Base-by-base conservation (phyloP, 2,329 filamentous ascomycete genomes). In the Paraphaeosphaeria minitans region DNA sequence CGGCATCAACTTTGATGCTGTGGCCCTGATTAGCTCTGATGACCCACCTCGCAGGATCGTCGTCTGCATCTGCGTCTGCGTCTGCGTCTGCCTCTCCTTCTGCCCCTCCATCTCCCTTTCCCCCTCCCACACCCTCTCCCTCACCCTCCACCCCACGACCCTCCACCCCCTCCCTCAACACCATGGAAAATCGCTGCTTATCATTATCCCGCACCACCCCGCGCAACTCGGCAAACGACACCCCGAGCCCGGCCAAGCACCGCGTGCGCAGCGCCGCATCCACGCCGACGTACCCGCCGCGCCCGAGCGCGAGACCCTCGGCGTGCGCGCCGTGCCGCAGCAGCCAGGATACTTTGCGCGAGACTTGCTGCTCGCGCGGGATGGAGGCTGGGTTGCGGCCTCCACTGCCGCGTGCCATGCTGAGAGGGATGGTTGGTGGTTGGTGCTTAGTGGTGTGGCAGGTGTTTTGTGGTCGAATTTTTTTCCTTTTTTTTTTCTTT, bases 1-100 rank as follows among this genome's bases (percentile, higher is more conserved):
- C 86, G n/a, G 87, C 87, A 29, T 91, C 89, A 37, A 89, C 79
- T 70, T 87, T 87, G 72, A 99, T 91, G 68, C 87, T 92, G 81
- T 98, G 95, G 55, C 95, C 95, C 80, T 98, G 95, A 72, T 96
- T 97, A 29, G 95, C 95, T 70, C 95, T 92, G 78, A 99, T 97
- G 33, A 96, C 83, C 81, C 89, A 97, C 75, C 90, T 83, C 0
- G 83, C 59, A 52, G 6, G 33, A 10, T 61, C 53, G n/a, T n/a
- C n/a, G n/a, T n/a, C n/a, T n/a, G n/a, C n/a, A n/a, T n/a, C n/a
- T n/a, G n/a, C n/a, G n/a, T n/a, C n/a, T n/a, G n/a, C n/a, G n/a
- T n/a, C n/a, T n/a, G n/a, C n/a, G n/a, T n/a, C n/a, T n/a, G n/a
- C n/a, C n/a, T n/a, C n/a, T n/a, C n/a, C n/a, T n/a, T n/a, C n/a